Evolutionary conservation across 2,329 filamentous ascomycete species (phyloP), one percentile per base, ranked within the genome.

Genomic region (Knufia petricola): DNA sequence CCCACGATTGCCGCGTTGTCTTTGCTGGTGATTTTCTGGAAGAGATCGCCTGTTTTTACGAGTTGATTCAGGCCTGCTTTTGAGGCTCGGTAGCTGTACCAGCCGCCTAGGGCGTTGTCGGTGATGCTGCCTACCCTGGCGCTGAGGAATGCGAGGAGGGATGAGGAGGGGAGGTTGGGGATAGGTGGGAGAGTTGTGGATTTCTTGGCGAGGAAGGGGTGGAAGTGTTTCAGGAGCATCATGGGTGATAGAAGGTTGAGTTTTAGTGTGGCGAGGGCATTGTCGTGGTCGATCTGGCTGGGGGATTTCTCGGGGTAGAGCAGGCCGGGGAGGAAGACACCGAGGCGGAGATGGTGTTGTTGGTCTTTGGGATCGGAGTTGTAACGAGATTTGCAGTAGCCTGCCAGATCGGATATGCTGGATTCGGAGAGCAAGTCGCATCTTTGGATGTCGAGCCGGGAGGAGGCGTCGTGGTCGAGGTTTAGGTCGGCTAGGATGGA

Each of bases 31-130:
- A 73, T 69, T 30, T 65, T 65, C 26, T 92, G 66, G 60, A 81
- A 76, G 23, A 84, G 72, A 62, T 92, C 86, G 52, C 87, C 80
- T 4, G 77, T 83, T 66, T 81, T 85, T 6, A 78, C 78, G 10
- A 87, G 50, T 59, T 82, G 82, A 55, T 82, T 87, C 2, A 90
- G 79, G 1, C 75, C 85, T 0, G 85, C 78, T 65, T 92, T 94
- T 46, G 78, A 82, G 6, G 82, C 78, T 12, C 87, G 80, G 64
- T 92, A 92, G 49, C 75, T 80, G 64, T 87, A 94, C 87, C 86
- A 92, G 0, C 87, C 87, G 2, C 86, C 87, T 0, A 81, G 70
- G 1, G 67, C 61, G 59, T 94, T 90, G 58, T 90, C 85, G 0
- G 75, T 69, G 19, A 84, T 83, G 26, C 77, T 83, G 8, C 86